Conservation (phyloP, 2,329 filamentous ascomycete genomes). For the Zarea fungicola region DNA sequence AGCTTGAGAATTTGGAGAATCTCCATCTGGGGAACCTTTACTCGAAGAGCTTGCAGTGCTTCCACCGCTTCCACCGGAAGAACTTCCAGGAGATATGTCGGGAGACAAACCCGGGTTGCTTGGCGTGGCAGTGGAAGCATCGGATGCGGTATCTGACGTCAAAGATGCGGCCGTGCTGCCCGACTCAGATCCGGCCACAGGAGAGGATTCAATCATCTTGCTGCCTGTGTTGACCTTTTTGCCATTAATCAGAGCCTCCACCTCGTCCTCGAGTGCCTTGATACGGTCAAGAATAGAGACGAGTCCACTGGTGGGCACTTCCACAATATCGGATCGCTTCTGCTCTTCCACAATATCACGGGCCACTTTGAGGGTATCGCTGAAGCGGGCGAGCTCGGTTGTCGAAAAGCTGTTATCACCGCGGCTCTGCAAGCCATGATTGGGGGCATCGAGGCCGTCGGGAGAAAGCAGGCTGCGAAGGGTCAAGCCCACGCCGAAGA, state of each 20-base stretch:
- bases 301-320: conserved; percentile 21
- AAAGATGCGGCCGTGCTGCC: neutral
- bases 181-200: neutral
- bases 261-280: conserved; percentile 23
- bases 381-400: conserved; percentile 13
- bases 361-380: conserved; percentile 16
- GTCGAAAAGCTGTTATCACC: conserved; percentile 12
- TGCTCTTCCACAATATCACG: conserved; percentile 23
- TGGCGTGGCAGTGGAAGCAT: too few relatives aligned
- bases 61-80: neutral
- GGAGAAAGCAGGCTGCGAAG: conserved; percentile 5
- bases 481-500: conserved; percentile 14
- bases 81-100: neutral
- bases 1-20: neutral
- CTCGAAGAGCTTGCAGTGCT: neutral
- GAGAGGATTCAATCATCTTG: neutral
- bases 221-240: conserved; percentile 3
- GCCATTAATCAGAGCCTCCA: conserved; percentile 21
- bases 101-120: neutral
- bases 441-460: neutral
- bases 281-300: conserved; percentile 25
- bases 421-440: neutral
- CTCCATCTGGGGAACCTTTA: neutral
- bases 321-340: conserved; percentile 19
- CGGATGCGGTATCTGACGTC: neutral